Evolutionary conservation across 2,329 filamentous ascomycete genomes (phyloP), one percentile per base, ranked within the genome.

Genomic region (Incumbomyces lentus): DNA sequence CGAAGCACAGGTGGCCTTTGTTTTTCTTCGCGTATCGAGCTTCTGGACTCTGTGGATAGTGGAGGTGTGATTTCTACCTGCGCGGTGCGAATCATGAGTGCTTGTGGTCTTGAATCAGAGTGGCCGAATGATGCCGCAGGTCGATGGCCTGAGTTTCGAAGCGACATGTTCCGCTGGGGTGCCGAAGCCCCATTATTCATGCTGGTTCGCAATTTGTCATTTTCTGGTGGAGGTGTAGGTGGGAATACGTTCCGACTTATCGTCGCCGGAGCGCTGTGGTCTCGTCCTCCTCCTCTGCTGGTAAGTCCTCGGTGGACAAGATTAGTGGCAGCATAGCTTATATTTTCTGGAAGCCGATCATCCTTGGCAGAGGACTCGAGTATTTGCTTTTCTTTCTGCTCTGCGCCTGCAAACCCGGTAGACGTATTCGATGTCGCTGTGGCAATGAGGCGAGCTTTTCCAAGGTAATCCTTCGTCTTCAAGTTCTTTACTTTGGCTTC

Each of bases 401-500:
- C 87, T 2, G 80, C 79, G 37, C 83, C 86, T 52, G 83, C 74
- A 63, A 89, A 90, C 37, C 86, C 86, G 37, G 84, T 90, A 58
- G 86, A 92, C 19, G 81, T 83, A 64, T 89, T 90, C 46, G 82
- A 76, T 59, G 94, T 87, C 1, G 86, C 86, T 19, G 89, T 85
- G 18, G 92, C 92, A 7, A 98, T 86, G 30, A 98, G 73, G 50
- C 87, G 79, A n/a, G 92, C 88, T 66, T 95, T 95, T 51, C 92
- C 92, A 2, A 98, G 79, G 59, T 98, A 98, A 62, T 98, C 89
- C 64, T 96, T 96, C 17, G 88, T 86, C 72, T 95, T 95, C 59
- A 98, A 72, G 60, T 98, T 98, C 68, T 93, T 93, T 55, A 98
- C 92, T 67, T 98, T 98, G 53, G 92, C 89, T 60, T 94, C 89